Base-by-base conservation (phyloP, 345 rosid species). In the Orychophragmus violaceus region DNA sequence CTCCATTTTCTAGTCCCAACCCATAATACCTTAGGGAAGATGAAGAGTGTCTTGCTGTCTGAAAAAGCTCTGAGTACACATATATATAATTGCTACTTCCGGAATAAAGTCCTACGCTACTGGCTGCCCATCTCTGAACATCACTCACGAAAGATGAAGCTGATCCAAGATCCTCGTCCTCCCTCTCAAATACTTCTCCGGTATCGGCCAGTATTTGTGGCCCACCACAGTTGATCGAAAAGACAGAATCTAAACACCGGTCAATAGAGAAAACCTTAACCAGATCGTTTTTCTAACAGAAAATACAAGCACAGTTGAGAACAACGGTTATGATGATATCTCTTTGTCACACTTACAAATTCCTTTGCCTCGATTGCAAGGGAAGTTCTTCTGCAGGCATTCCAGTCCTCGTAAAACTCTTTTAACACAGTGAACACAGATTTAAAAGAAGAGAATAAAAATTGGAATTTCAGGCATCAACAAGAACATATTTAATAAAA, bases 221-320 rank as follows among this genome's bases (percentile, higher is more conserved):
- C 64, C 95, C 97, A 28, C 95, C 89, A 49, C 82, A 79, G 42
- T 90, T 87, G 35, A 85, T 63, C 0, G 85, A 62, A 62, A 90
- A 85, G 37, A 74, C 61, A 36, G 33, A 81, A 79, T 84, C 97
- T 87, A 75, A 11, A 59, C 46, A 27, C 61, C 24, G 22, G 16
- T 36, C 22, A 64, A 33, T 7, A 45, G 9, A 0, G 3, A 51
- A 59, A 51, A 6, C 16, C 45, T 39, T 28, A 1, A 42, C 8
- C 2, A 24, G 35, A 10, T 5, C 1, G 3, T 2, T 17, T 7
- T 48, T 5, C 19, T 11, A 53, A 27, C 13, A 11, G 0, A 10
- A 22, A 45, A 58, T 21, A 6, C 24, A 13, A 58, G 6, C 33
- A 60, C 30, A 52, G 13, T 21, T 42, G 29, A 19, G 39, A 54